Conservation (phyloP, 139 green algal genomes). For the Chlorella sp. region DNA sequence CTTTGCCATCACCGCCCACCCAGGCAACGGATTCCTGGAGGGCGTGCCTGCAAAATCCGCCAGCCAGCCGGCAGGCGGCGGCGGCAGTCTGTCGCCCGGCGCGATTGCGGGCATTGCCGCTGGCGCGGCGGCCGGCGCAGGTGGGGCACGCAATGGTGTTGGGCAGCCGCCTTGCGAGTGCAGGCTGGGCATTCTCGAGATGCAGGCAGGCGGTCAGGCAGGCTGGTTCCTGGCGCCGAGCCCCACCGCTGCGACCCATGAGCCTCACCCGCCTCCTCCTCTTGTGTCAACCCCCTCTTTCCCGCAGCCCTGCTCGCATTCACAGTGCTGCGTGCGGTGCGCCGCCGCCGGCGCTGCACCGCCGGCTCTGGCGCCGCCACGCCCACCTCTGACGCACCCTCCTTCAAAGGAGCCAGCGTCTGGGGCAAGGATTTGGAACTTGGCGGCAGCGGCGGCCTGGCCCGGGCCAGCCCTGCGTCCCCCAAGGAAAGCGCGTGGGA, state of each 20-base stretch:
- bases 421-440: neutral
- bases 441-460: neutral
- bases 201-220: neutral
- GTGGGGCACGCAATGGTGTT: neutral
- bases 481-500: neutral
- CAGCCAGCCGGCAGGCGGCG: neutral
- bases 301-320: neutral
- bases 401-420: neutral
- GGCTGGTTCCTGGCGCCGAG: neutral
- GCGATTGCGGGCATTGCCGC: neutral
- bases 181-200: neutral
- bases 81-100: neutral
- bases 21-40: conserved; percentile 3
- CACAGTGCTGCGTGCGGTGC: neutral
- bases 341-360: neutral
- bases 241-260: neutral
- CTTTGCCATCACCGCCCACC: neutral
- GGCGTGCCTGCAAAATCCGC: neutral
- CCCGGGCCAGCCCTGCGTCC: neutral
- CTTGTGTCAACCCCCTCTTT: no score
- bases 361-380: neutral
- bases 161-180: neutral
- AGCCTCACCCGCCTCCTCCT: neutral
- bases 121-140: neutral
- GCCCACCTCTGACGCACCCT: neutral